phyloP scores from a whole-genome alignment of 768 basidiomycete species.

The Myochromella boudieri region DNA sequence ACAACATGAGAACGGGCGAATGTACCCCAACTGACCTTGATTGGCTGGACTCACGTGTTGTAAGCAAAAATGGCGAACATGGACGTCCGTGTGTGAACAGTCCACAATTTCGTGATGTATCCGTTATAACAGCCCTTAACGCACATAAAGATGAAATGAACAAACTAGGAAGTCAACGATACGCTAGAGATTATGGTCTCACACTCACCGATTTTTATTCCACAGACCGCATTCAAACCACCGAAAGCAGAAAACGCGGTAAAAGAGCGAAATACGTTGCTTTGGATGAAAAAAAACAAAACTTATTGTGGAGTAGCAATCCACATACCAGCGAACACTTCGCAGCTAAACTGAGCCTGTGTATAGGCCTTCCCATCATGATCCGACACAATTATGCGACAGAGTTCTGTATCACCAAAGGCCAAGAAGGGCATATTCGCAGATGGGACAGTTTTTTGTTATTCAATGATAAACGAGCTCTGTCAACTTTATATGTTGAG shows the following conservation, averaged over 20 bases:
- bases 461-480: constrained; percentile 6
- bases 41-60: no score
- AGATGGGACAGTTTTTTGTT: constrained; percentile 10
- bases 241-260: not conserved
- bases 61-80: no score
- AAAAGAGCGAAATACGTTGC: not conserved
- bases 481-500: constrained; percentile 29
- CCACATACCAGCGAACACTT: not conserved
- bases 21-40: constrained; percentile 32
- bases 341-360: not conserved
- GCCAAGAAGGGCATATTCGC: constrained; percentile 27
- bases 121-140: constrained; percentile 1
- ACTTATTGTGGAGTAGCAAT: not conserved
- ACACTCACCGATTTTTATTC: not conserved
- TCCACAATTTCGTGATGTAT: not conserved
- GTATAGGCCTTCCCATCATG: not conserved
- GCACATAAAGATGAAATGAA: not conserved
- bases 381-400: not conserved
- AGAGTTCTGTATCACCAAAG: constrained; percentile 31
- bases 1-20: constrained; percentile 29
- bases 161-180: not conserved
- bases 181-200: not conserved
- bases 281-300: not conserved
- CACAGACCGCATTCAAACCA: not conserved
- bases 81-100: not conserved